Conservation (phyloP, 2,329 filamentous ascomycete genomes). For the Microdochium nivale region DNA sequence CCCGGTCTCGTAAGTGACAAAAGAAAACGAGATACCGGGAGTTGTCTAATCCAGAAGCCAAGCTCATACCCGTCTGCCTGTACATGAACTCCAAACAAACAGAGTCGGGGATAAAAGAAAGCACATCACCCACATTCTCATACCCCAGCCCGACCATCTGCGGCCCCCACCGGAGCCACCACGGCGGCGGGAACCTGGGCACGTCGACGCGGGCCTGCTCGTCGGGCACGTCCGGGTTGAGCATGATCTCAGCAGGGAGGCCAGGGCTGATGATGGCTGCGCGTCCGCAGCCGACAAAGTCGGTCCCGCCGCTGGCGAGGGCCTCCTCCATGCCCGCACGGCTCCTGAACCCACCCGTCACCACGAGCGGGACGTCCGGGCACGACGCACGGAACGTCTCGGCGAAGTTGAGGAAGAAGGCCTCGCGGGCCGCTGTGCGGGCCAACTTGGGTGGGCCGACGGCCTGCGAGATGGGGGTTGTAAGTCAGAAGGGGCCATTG, state of each 20-base stretch:
- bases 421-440: slow-evolving; percentile 45
- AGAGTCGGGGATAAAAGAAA: not conserved
- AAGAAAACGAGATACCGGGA: too few species aligned
- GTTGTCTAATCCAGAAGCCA: too few species aligned
- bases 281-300: not conserved
- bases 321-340: not conserved
- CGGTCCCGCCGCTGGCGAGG: not conserved
- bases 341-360: not conserved
- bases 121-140: not conserved
- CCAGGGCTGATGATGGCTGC: not conserved
- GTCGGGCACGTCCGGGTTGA: not conserved
- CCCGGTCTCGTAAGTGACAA: too few species aligned
- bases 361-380: slow-evolving; percentile 77
- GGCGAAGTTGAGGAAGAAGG: slow-evolving; percentile 59
- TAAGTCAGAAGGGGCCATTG: not conserved
- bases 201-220: not conserved
- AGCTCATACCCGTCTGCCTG: too few species aligned
- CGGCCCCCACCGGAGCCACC: not conserved
- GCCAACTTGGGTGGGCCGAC: slow-evolving; percentile 5
- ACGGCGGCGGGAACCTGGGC: not conserved
- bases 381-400: slow-evolving; percentile 66
- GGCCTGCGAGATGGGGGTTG: not conserved
- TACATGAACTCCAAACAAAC: too few species aligned
- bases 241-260: not conserved
- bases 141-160: not conserved